Evolutionary conservation across 1,139 yeast species (phyloP), one percentile per base, ranked within the genome.

Genomic region (Lodderomyces beijingensis): DNA sequence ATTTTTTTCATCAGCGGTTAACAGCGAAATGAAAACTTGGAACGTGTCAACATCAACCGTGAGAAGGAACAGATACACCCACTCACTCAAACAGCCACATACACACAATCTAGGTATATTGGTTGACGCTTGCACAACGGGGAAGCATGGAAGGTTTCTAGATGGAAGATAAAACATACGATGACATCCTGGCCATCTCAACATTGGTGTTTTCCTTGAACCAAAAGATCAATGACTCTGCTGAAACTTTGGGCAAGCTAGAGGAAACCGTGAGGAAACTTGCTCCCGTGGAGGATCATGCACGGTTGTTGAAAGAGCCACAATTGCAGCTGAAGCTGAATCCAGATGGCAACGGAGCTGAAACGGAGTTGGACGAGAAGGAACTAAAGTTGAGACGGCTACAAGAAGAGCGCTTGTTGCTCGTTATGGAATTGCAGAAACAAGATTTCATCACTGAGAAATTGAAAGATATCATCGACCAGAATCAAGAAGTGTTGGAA

Each of bases 401-500:
- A 16, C 69, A 70, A 36, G 44, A 45, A 17, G 61, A 62, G 37
- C 49, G 76, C 29, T 36, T 68, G 4, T 50, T 49, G 10, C 40
- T 69, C 21, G 51, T 70, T 5, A 55, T 67, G 64, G 69, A 63
- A 21, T 50, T 73, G 2, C 76, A 71, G 43, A 53, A 62, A 31
- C 70, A 70, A 35, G 74, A 69, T 27, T 64, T 47, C 36, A 33
- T 67, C 1, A 39, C 57, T 2, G 55, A 47, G 11, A 64, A 62
- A 41, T 46, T 70, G 37, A 33, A 42, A n/a, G 63, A 58, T 19
- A 39, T 70, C 17, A 47, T 69, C 3, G 48, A 46, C 16, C 70
- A 68, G 40, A 65, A 70, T 40, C 53, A 62, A 25, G 69, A 63
- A 11, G 55, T 71, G 19, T 47, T 70, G 4, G 57, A 53, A 4